Base-by-base conservation (phyloP, 2,329 filamentous ascomycete genomes). In the Pseudogymnoascus sp. region DNA sequence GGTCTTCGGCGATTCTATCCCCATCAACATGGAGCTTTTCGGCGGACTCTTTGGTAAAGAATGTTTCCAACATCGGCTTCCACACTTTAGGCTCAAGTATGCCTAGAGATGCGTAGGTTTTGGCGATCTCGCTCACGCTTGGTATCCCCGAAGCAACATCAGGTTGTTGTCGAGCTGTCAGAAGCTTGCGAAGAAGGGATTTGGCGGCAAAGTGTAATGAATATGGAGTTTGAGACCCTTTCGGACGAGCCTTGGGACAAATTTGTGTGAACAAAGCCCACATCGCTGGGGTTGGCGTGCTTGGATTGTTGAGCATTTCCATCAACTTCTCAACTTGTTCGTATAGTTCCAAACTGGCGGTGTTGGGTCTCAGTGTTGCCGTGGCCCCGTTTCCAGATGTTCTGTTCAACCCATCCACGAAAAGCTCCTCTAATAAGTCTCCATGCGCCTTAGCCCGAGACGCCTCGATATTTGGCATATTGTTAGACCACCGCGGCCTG, bases 251-350 rank as follows among this genome's bases (percentile, higher is more conserved):
- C n/a, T 66, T 59, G n/a, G 71, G 70, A 28, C 70, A 68, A 63
- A 73, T 72, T 62, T 73, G 66, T 60, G 71, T 63, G 38, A 74
- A 74, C 64, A 72, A 73, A 23, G 67, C 40, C 71, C 71, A 74
- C 16, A 68, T 66, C 7, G 72, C 69, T 8, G 36, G 44, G 11
- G 68, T 62, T 10, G 65, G 64, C n/a, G 28, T 60, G 53, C 11
- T 59, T 11, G 63, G 56, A 16, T 68, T 50, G 18, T 18, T 34
- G n/a, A 74, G 65, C 67, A 73, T 72, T 23, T 66, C 62, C 25
- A 66, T 69, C 5, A 74, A 64, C 23, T 63, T 63, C 23, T 70
- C 67, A 6, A 66, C 67, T 64, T 71, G 59, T 50, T 70, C 66
- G 56, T 73, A 73, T 21, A 69, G 64, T 40, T 69, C 67, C 7